Conservation (phyloP, 352 stramenopile genomes). For the Globisporangium lucens region DNA sequence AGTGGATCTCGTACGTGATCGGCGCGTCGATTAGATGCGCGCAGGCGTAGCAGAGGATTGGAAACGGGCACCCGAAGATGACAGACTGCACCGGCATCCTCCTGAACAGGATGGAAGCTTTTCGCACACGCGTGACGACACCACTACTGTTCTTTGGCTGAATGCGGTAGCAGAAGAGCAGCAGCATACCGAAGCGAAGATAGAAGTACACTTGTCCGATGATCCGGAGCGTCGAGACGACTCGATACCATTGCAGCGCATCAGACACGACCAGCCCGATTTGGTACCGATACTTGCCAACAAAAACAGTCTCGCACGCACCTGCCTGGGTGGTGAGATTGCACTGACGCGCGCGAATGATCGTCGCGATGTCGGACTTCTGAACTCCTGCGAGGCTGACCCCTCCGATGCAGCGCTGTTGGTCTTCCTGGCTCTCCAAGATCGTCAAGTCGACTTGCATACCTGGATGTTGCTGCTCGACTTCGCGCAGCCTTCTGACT, state of each 20-base stretch:
- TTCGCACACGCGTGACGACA: conserved; percentile 1
- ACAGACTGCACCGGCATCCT: conserved; percentile 47
- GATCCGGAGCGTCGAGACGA: conserved; percentile 21
- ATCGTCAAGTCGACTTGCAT: conserved; percentile 11
- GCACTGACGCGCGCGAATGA: conserved; percentile 16
- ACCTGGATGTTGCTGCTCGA: not conserved
- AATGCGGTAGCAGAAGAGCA: conserved; percentile 12
- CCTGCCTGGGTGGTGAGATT: not conserved
- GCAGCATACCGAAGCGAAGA: conserved; percentile 7
- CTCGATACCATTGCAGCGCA: conserved; percentile 25
- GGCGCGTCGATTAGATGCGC: conserved; percentile 46
- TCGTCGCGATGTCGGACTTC: conserved; percentile 6
- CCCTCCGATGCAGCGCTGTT: not conserved
- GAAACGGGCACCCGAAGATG: conserved; percentile 45
- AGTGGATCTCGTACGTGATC: conserved; percentile 32
- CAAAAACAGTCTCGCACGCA: conserved; percentile 31
- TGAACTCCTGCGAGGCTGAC: not conserved
- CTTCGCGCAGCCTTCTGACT: not conserved
- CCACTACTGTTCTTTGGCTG: conserved; percentile 7
- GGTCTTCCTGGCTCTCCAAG: conserved; percentile 9
- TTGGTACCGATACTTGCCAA: conserved; percentile 50
- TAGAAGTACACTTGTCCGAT: conserved; percentile 15
- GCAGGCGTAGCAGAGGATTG: conserved; percentile 38
- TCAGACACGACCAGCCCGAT: conserved; percentile 23
- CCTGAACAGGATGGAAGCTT: conserved; percentile 28